Percentiles rank a stretch among this genome's conserved stretches.
Evolutionary conservation across 164 flowering plant species (phyloP).

Genomic region (Paratinospora sagittata): DNA sequence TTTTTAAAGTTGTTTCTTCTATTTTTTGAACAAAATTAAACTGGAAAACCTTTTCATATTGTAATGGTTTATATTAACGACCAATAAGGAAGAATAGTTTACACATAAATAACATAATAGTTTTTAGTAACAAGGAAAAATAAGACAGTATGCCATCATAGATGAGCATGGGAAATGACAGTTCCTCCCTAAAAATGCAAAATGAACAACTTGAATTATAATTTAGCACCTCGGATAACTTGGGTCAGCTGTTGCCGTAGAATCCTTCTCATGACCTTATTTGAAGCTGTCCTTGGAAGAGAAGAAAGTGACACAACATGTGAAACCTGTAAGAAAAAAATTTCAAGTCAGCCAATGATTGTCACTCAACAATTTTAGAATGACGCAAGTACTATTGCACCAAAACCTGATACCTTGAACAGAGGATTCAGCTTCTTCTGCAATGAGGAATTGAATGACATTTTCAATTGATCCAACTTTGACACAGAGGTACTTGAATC

Average conservation of each 20-base stretch:
- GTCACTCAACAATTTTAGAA: background rate
- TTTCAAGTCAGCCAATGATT: background rate
- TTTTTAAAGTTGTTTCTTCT: too few species aligned
- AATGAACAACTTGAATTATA: conserved; percentile 27
- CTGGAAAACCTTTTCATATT: too few species aligned
- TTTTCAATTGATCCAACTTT: conserved; percentile 42
- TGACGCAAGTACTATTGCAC: background rate
- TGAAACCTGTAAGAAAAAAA: conserved; percentile 46
- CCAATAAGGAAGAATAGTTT: background rate
- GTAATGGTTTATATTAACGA: too few species aligned
- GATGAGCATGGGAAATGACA: too few species aligned
- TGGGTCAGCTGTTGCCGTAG: conserved; percentile 61
- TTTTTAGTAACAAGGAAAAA: background rate
- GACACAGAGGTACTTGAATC: conserved; percentile 23
- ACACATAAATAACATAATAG: background rate
- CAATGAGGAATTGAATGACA: conserved; percentile 59
- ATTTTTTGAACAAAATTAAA: too few species aligned
- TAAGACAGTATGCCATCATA: background rate
- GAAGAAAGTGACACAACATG: conserved; percentile 40
- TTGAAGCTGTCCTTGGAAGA: conserved; percentile 92
- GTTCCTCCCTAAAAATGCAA: too few species aligned
- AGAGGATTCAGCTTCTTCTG: conserved; percentile 85
- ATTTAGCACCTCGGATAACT: conserved; percentile 35
- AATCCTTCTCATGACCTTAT: conserved; percentile 94
- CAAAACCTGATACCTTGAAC: conserved; percentile 53